Evolutionary conservation across 768 basidiomycete species (phyloP).

Genomic region (Coprinopsis marcescibilis): DNA sequence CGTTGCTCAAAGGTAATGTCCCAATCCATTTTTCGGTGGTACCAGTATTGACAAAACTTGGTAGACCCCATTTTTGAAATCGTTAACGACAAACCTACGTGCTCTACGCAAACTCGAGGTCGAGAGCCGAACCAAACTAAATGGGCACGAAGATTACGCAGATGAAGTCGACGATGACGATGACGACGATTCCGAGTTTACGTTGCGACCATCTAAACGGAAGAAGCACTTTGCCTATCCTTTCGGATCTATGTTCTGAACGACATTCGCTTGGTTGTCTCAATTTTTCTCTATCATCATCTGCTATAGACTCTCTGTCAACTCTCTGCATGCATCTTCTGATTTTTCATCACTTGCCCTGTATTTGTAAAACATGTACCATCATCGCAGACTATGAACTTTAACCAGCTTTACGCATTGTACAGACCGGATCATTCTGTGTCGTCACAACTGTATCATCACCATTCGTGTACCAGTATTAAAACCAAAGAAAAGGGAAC

Average conservation of each 20-base stretch:
- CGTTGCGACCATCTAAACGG: constrained; percentile 27
- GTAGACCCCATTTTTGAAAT: constrained; percentile 68
- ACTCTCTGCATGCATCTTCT: background rate
- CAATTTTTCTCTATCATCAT: background rate
- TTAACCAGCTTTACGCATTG: too few relatives aligned
- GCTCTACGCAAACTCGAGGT: constrained; percentile 56
- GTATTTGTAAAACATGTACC: constrained; percentile 2
- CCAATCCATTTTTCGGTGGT: background rate
- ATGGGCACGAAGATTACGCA: constrained; percentile 22
- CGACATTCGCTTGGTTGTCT: background rate
- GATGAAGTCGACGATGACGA: constrained; percentile 44
- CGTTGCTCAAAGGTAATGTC: constrained; percentile 45
- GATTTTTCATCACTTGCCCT: background rate
- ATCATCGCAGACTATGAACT: too few relatives aligned
- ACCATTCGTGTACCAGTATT: background rate
- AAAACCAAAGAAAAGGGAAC: too few relatives aligned
- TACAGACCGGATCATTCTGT: too few relatives aligned
- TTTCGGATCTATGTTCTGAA: constrained; percentile 5
- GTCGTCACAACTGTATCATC: background rate
- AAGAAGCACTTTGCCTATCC: constrained; percentile 13
- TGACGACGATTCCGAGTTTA: constrained; percentile 52
- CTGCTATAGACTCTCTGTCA: background rate
- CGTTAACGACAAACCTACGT: constrained; percentile 51
- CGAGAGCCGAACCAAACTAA: constrained; percentile 35
- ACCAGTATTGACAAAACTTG: background rate